Evolutionary conservation across 805 yeast genomes (phyloP), one percentile per base, ranked within the genome.

Genomic region (Kuraishia hungarica): DNA sequence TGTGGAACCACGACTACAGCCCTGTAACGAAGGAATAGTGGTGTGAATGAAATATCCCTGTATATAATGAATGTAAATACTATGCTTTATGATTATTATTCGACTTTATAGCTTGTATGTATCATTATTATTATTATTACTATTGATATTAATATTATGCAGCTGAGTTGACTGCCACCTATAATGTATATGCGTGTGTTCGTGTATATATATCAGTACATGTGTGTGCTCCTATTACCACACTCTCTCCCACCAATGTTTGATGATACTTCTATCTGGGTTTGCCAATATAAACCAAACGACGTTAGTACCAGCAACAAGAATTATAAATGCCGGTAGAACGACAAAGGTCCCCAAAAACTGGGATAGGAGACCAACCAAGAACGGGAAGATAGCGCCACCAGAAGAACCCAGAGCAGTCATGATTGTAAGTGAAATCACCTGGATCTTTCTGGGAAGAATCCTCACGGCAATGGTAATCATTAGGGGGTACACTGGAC

Each of bases 1-100:
- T 87, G 20, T 92, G 97, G 97, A 82, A 83, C 55, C 80, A 80
- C 63, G 80, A 83, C n/a, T 74, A 71, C 54, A 60, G 60, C 22
- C 70, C 73, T 47, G 15, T 22, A 17, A 22, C 49, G 22, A 47
- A 47, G 24, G 49, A 47, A 13, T 15, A 22, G 24, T 47, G 24
- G n/a, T 47, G 22, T 19, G 15, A 7, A 15, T 21, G 49, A 24
- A 24, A 24, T 49, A 17, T 6, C 3, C 29, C 28, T 49, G 29
- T 49, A 49, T 24, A 23, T 20, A 23, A 43, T 22, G 4, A n/a
- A 23, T 49, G 51, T 49, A 49, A 22, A 23, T 49, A 22, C n/a
- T 49, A 49, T 21, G 28, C 6, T 20, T 23, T 23, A 49, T 23
- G 28, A 49, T 8, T 47, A 19, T 10, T 11, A 7, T 15, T 35